Evolutionary conservation across 1,139 yeast genomes (phyloP).

Genomic region (Hyphopichia burtonii): DNA sequence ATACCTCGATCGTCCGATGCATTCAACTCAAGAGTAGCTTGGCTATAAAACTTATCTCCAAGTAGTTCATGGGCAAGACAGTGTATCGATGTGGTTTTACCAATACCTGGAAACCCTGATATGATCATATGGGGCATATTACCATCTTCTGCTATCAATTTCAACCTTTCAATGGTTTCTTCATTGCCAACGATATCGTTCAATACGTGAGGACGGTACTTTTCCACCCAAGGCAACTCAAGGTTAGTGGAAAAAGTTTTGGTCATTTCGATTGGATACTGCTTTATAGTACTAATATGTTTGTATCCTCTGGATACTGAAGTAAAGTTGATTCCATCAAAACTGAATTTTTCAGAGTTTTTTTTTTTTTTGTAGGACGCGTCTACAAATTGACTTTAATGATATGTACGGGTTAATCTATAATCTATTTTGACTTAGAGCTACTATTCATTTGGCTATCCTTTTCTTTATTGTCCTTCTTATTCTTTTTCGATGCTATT

Average conservation of each 20-base stretch:
- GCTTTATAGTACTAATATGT: too few relatives aligned
- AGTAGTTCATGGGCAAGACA: conserved; percentile 85
- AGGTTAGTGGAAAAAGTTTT: conserved; percentile 20
- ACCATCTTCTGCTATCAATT: conserved; percentile 85
- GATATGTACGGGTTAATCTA: background rate
- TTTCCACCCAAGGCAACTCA: conserved; percentile 80
- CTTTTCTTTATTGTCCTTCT: too few relatives aligned
- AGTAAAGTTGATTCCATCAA: too few relatives aligned
- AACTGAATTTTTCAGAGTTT: background rate
- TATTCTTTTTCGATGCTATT: conserved; percentile 23
- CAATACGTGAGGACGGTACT: conserved; percentile 78
- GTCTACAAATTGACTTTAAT: background rate
- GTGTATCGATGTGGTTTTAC: conserved; percentile 91
- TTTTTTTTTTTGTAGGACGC: conserved; percentile 5
- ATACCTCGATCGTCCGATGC: conserved; percentile 98
- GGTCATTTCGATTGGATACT: conserved; percentile 2
- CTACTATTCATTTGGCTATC: conserved; percentile 17
- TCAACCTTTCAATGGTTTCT: conserved; percentile 82
- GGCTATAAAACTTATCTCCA: conserved; percentile 64
- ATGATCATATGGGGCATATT: conserved; percentile 96
- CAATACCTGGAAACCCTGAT: conserved; percentile 94
- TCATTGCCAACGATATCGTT: conserved; percentile 91
- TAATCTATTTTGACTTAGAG: background rate
- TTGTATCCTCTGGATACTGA: too few relatives aligned
- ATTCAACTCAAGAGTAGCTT: conserved; percentile 82